Evolutionary conservation across 1,284 basidiomycete genomes (phyloP).

Genomic region (Stereum hirsutum): DNA sequence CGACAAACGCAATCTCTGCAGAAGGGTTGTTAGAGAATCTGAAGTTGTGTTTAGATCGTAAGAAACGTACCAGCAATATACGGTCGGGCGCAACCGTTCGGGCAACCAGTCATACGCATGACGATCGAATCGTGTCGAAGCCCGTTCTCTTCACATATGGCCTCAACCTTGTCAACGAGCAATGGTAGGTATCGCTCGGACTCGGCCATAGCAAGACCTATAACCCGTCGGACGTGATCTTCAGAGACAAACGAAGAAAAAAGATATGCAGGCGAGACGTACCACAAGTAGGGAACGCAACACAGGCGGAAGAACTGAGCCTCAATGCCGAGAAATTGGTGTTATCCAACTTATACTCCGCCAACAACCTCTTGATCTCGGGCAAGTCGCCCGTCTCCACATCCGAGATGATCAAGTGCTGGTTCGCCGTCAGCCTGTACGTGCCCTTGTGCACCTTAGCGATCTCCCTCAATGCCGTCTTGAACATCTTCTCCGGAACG

Average conservation of each 20-base stretch:
- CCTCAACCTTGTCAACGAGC: conserved; percentile 92
- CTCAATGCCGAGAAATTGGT: conserved; percentile 75
- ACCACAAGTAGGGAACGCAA: conserved; percentile 96
- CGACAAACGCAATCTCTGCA: conserved; percentile 89
- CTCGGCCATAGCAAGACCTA: conserved; percentile 91
- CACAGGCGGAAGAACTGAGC: conserved; percentile 87
- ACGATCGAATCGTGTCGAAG: conserved; percentile 90
- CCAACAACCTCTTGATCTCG: conserved; percentile 72
- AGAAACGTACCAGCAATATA: conserved; percentile 70
- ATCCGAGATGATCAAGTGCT: conserved; percentile 89
- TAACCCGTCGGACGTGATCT: background rate
- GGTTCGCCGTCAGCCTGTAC: conserved; percentile 92
- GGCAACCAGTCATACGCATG: conserved; percentile 98
- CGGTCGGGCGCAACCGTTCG: conserved; percentile 92
- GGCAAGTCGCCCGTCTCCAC: conserved; percentile 68
- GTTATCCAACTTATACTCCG: conserved; percentile 90
- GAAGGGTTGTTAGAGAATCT: conserved; percentile 2
- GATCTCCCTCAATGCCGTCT: conserved; percentile 88
- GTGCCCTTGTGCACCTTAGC: conserved; percentile 90
- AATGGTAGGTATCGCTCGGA: conserved; percentile 94
- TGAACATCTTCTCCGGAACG: conserved; percentile 86
- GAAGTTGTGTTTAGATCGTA: background rate
- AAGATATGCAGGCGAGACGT: conserved; percentile 18
- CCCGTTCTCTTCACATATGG: conserved; percentile 89
- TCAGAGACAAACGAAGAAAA: conserved; percentile 3